Evolutionary conservation across 306 rosid species (phyloP), one percentile per base, ranked within the genome.

Genomic region (Trichosanthes cucumerina): DNA sequence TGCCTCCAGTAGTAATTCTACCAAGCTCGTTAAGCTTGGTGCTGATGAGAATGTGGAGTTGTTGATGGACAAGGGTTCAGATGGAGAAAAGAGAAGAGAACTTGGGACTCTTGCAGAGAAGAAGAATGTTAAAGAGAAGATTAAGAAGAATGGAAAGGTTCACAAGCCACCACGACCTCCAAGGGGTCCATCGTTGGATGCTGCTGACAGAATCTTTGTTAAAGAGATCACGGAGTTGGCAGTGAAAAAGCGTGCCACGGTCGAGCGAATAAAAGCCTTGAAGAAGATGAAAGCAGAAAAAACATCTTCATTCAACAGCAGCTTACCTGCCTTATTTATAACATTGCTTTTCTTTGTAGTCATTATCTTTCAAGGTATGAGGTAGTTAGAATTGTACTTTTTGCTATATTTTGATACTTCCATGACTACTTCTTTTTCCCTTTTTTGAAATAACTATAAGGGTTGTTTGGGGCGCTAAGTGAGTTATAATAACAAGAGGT

Each of bases 141-240:
- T 7, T 49, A 88, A 62, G 77, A 82, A 73, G 46, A 58, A 36
- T 3, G 82, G 80, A 79, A 92, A 86, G 90, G 83, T 92, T 80
- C 66, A 84, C 66, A 92, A 84, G 76, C 96, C 96, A 11, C 97
- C 96, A 12, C 80, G 88, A 66, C 96, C 97, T 78, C 96, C 96
- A 1, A 85, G 69, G 65, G 96, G 91, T 56, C 93, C 97, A 21
- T 85, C 82, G 26, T 62, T 92, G 65, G 90, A 89, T 85, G 91
- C 90, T 14, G 92, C 87, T 79, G 93, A 92, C 82, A 82, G 81
- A 79, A 88, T 81, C 84, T 84, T 83, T 78, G 89, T 92, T 63
- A 86, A 81, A 84, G 92, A 89, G 78, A 87, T 92, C 8, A 68
- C 86, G 1, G 90, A 90, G 77, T 82, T 89, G 39, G 96, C 96